Evolutionary conservation across 2,329 filamentous ascomycete genomes (phyloP).

Genomic region (Fusarium mundagurra): DNA sequence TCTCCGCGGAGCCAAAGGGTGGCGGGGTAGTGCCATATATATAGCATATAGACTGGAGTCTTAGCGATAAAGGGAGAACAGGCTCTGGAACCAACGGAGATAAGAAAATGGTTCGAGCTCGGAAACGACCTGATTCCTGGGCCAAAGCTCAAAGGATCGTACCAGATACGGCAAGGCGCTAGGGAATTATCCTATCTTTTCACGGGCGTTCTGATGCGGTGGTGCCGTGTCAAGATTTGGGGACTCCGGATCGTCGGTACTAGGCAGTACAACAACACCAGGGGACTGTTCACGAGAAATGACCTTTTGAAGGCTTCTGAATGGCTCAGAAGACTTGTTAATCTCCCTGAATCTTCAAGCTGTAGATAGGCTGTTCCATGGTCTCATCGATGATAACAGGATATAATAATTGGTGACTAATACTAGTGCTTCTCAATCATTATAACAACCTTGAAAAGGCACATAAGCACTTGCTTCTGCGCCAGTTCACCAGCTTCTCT

Average conservation of each 20-base stretch:
- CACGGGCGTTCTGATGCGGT: constrained; percentile 12
- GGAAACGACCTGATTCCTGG: neutral
- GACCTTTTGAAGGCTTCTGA: neutral
- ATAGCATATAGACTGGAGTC: constrained; percentile 18
- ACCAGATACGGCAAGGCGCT: constrained; percentile 5
- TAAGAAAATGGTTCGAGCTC: constrained; percentile 21
- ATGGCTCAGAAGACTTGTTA: neutral
- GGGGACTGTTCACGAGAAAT: neutral
- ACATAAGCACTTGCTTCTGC: constrained; percentile 19
- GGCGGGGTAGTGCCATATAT: constrained; percentile 36
- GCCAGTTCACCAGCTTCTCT: neutral
- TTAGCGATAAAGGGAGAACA: constrained; percentile 21
- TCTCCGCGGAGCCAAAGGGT: constrained; percentile 40
- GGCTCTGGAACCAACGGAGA: constrained; percentile 12
- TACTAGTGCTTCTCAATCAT: neutral
- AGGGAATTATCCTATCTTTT: constrained; percentile 23
- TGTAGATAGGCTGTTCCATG: neutral
- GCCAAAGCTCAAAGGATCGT: neutral
- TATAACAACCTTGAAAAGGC: neutral
- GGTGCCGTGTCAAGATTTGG: constrained; percentile 17
- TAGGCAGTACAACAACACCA: neutral
- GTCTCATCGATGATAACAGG: neutral
- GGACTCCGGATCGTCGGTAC: neutral
- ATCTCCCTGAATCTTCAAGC: neutral
- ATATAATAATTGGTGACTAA: neutral